Evolutionary conservation across 2,329 filamentous ascomycete species (phyloP).

Genomic region (Emericellopsis cladophorae): DNA sequence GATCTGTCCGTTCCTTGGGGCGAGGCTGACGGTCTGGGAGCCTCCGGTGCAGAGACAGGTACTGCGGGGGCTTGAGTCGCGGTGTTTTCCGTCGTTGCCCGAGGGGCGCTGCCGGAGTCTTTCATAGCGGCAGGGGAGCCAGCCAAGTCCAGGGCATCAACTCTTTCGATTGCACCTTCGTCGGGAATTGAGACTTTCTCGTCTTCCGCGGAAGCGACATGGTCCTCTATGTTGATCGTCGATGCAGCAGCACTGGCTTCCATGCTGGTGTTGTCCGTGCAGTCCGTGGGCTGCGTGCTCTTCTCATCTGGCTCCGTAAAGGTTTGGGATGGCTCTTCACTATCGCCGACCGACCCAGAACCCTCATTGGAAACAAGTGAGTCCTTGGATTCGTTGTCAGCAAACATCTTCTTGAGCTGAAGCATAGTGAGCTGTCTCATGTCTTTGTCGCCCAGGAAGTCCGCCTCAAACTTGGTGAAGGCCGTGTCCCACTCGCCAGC

Average conservation of each 20-base stretch:
- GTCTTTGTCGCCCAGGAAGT: slow-evolving; percentile 94
- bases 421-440: slow-evolving; percentile 83
- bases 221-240: slow-evolving; percentile 7
- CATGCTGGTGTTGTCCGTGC: slow-evolving; percentile 18
- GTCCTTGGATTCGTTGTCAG: slow-evolving; percentile 75
- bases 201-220: slow-evolving; percentile 11
- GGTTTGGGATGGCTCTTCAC: slow-evolving; percentile 33
- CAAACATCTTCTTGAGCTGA: slow-evolving; percentile 89
- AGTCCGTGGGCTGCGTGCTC: slow-evolving; percentile 27
- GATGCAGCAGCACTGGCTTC: slow-evolving; percentile 16
- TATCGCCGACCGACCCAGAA: slow-evolving; percentile 38
- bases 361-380: slow-evolving; percentile 61
- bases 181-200: slow-evolving; percentile 15
- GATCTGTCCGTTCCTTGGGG: slow-evolving; percentile 7
- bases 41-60: slow-evolving; percentile 1
- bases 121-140: slow-evolving; percentile 16
- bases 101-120: slow-evolving; percentile 4
- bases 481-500: slow-evolving; percentile 86
- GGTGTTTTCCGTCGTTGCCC: slow-evolving; percentile 1
- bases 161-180: slow-evolving; percentile 27
- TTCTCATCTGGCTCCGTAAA: slow-evolving; percentile 35
- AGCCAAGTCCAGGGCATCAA: slow-evolving; percentile 38
- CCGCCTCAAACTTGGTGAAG: slow-evolving; percentile 82
- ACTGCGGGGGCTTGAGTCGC: slow-evolving; percentile 1
- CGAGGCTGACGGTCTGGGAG: slow-evolving; percentile 9